phyloP scores from a whole-genome alignment of 306 rosid species.

The Malus sieversii region DNA sequence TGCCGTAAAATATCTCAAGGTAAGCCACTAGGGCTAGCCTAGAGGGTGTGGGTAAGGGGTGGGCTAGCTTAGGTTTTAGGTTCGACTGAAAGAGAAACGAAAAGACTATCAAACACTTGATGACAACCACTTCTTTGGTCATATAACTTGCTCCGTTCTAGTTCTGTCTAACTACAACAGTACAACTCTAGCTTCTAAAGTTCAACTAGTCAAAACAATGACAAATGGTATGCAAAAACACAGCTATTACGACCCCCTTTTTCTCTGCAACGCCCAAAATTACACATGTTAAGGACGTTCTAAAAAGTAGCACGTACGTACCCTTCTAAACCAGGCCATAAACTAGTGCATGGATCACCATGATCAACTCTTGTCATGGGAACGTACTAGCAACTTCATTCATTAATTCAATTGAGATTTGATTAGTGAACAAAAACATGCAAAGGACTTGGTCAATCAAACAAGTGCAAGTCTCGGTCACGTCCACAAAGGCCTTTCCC shows the following conservation, averaged over 20 bases:
- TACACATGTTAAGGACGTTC: too few relatives aligned
- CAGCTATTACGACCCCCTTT: too few relatives aligned
- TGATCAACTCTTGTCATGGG: neutral
- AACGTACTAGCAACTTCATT: neutral
- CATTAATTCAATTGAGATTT: neutral
- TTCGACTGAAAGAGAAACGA: neutral
- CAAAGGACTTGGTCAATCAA: neutral
- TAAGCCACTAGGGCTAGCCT: too few relatives aligned
- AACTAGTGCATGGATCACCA: neutral
- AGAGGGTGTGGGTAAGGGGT: too few relatives aligned
- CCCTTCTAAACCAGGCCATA: neutral
- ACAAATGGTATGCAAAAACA: neutral
- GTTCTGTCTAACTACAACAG: too few relatives aligned
- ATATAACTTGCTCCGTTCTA: too few relatives aligned
- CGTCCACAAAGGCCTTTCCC: neutral
- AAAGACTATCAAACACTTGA: neutral
- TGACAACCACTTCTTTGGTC: neutral
- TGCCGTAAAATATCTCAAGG: too few relatives aligned
- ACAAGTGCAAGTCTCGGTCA: neutral
- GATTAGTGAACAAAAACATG: neutral
- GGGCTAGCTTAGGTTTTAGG: too few relatives aligned
- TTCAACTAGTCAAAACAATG: too few relatives aligned
- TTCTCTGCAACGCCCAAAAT: too few relatives aligned
- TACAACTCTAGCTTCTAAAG: neutral
- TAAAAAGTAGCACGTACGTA: neutral